phyloP scores from a whole-genome alignment of 2,329 filamentous ascomycete genomes.

The Ophiobolus disseminans region DNA sequence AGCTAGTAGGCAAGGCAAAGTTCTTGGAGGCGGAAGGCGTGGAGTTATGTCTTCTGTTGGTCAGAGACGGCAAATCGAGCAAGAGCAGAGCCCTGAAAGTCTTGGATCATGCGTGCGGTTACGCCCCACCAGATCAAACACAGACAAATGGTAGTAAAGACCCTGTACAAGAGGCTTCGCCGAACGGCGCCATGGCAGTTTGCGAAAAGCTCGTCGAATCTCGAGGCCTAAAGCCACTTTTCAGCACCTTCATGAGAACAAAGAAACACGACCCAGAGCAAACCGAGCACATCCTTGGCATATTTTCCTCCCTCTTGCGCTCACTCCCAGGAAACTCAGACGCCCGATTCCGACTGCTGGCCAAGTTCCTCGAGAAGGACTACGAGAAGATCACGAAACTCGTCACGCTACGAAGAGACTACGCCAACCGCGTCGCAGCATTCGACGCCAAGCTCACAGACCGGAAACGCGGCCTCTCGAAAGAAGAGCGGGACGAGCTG shows the following conservation, averaged over 20 bases:
- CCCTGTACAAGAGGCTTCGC: slow-evolving; percentile 12
- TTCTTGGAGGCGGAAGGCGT: slow-evolving; percentile 91
- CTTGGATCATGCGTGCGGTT: slow-evolving; percentile 79
- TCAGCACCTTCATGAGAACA: slow-evolving; percentile 87
- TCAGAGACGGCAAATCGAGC: slow-evolving; percentile 85
- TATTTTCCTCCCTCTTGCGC: slow-evolving; percentile 83
- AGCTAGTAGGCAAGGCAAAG: slow-evolving; percentile 74
- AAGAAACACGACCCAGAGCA: slow-evolving; percentile 74
- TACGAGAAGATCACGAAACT: slow-evolving; percentile 84
- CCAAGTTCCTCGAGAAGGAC: slow-evolving; percentile 95
- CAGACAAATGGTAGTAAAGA: slow-evolving; percentile 28
- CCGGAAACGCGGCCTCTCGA: slow-evolving; percentile 62
- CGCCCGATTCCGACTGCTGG: slow-evolving; percentile 80
- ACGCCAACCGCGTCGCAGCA: slow-evolving; percentile 65
- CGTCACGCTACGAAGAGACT: slow-evolving; percentile 73
- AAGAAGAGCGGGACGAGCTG: slow-evolving; percentile 67
- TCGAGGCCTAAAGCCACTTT: slow-evolving; percentile 82
- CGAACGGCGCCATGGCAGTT: slow-evolving; percentile 61
- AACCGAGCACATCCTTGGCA: slow-evolving; percentile 81
- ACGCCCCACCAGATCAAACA: slow-evolving; percentile 42
- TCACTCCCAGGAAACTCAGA: slow-evolving; percentile 78
- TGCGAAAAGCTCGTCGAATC: slow-evolving; percentile 81
- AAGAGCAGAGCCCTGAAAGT: slow-evolving; percentile 79
- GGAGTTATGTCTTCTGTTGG: slow-evolving; percentile 89
- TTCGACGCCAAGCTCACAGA: slow-evolving; percentile 69